A percentile compares a stretch with the other conserved stretches of the same genome.
Conservation (phyloP, 495 filamentous ascomycete genomes). For the Xylaria telfairii region DNA sequence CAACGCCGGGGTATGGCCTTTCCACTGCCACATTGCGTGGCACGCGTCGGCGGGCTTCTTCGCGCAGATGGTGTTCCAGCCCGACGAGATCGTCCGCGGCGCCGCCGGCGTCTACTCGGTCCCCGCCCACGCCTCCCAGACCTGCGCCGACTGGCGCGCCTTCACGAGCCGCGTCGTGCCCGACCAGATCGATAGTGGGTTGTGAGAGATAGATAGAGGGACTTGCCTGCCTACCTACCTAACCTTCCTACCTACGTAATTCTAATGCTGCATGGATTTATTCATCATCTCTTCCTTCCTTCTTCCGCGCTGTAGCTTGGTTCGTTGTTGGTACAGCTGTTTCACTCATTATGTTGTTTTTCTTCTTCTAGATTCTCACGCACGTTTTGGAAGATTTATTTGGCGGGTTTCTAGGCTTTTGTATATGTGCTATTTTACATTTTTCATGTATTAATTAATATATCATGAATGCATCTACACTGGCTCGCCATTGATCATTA, state of each 20-base stretch:
- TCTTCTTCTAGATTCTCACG: not conserved
- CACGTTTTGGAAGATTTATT: not conserved
- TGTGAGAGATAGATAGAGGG: constrained; percentile 34
- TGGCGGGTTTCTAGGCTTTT: not conserved
- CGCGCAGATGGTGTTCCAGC: constrained; percentile 53
- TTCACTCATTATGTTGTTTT: not conserved
- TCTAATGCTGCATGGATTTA: not conserved
- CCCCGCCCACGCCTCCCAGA: constrained; percentile 48
- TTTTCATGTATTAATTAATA: not conserved
- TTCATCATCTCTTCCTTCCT: not conserved
- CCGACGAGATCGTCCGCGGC: constrained; percentile 42
- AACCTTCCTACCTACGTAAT: too few relatives aligned
- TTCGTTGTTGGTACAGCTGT: too few relatives aligned
- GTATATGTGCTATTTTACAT: not conserved
- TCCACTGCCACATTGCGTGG: constrained; percentile 67
- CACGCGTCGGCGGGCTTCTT: constrained; percentile 63
- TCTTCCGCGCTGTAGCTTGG: not conserved
- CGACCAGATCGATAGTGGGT: constrained; percentile 64
- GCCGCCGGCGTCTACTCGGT: constrained; percentile 33
- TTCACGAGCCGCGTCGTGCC: constrained; percentile 52
- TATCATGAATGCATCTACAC: not conserved
- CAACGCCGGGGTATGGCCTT: constrained; percentile 63
- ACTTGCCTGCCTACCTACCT: not conserved
- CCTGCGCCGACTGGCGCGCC: constrained; percentile 58
- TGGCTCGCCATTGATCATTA: too few relatives aligned